phyloP scores from a whole-genome alignment of 805 yeast genomes.

The Yamadazyma paraphyllophila region DNA sequence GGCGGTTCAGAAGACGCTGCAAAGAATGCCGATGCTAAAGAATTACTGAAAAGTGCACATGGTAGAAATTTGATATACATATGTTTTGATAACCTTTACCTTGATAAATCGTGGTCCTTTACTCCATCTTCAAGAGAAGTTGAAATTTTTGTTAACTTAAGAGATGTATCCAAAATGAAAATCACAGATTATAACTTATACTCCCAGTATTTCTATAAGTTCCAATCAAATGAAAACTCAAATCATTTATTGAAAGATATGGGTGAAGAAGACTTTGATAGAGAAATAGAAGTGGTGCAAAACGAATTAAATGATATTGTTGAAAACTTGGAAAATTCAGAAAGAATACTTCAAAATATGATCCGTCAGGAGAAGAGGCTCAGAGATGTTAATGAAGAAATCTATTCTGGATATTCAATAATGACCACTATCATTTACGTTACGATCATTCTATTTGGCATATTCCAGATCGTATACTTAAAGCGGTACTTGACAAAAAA shows the following conservation, averaged over 20 bases:
- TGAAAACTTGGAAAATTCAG: constrained; percentile 30
- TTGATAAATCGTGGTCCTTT: constrained; percentile 44
- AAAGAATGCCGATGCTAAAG: constrained; percentile 12
- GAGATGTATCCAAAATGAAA: constrained; percentile 32
- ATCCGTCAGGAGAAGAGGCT: constrained; percentile 33
- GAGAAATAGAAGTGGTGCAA: constrained; percentile 26
- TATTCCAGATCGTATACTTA: constrained; percentile 30
- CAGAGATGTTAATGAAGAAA: constrained; percentile 39
- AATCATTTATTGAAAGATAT: constrained; percentile 12
- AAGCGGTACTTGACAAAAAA: constrained; percentile 18
- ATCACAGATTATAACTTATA: constrained; percentile 35
- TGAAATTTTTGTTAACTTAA: constrained; percentile 33
- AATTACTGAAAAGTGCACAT: constrained; percentile 18
- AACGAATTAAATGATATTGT: constrained; percentile 30
- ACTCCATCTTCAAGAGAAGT: constrained; percentile 31
- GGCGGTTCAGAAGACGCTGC: constrained; percentile 5
- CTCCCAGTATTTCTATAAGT: constrained; percentile 32
- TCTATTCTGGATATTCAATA: constrained; percentile 32
- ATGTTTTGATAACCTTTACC: constrained; percentile 43
- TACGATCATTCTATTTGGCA: constrained; percentile 28
- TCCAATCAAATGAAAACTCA: constrained; percentile 10
- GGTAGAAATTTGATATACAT: constrained; percentile 32
- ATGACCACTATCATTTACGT: constrained; percentile 26
- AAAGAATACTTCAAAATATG: constrained; percentile 24
- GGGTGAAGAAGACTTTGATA: constrained; percentile 32